These are phyloP conservation scores for Eucalyptus globulus DNA, from an alignment of 345 rosid species.

Conservation along the genomic window DNA sequence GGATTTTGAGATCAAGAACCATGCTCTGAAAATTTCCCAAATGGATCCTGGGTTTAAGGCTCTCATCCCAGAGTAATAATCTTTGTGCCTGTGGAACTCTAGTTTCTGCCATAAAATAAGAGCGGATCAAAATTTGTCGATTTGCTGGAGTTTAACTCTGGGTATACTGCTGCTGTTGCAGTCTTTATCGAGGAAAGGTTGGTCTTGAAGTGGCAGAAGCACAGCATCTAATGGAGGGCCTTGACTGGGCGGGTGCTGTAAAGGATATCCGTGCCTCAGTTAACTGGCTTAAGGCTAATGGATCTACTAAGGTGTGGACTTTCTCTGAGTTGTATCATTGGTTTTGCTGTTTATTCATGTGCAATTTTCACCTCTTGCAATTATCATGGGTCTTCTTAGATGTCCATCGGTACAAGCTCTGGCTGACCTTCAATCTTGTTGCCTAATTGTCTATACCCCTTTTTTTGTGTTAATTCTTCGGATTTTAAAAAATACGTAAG, in stretches of 20 bases:
- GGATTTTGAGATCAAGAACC: constrained; percentile 92
- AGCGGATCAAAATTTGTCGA: not conserved
- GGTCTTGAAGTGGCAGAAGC: constrained; percentile 91
- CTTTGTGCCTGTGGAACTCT: not conserved
- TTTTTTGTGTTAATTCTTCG: not conserved
- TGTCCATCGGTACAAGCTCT: not conserved
- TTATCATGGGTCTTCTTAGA: not conserved
- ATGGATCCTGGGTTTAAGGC: constrained; percentile 75
- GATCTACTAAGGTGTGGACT: constrained; percentile 62
- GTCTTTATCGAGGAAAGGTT: constrained; percentile 91
- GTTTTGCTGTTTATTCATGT: not conserved
- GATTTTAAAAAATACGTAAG: not conserved
- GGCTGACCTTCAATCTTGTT: not conserved
- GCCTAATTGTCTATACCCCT: not conserved
- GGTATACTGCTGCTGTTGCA: constrained; percentile 1
- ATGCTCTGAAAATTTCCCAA: constrained; percentile 72
- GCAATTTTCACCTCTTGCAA: not conserved
- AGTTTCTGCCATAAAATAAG: not conserved
- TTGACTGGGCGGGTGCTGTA: constrained; percentile 93
- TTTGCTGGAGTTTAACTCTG: not conserved
- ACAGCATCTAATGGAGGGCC: constrained; percentile 83
- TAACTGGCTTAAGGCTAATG: constrained; percentile 86
- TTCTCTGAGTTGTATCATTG: not conserved
- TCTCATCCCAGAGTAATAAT: constrained; percentile 77
- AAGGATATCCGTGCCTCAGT: constrained; percentile 82